A percentile compares a stretch with the other conserved stretches of the same genome.
Evolutionary conservation across 2,329 filamentous ascomycete genomes (phyloP).

Genomic region (Colletotrichum sublineola): DNA sequence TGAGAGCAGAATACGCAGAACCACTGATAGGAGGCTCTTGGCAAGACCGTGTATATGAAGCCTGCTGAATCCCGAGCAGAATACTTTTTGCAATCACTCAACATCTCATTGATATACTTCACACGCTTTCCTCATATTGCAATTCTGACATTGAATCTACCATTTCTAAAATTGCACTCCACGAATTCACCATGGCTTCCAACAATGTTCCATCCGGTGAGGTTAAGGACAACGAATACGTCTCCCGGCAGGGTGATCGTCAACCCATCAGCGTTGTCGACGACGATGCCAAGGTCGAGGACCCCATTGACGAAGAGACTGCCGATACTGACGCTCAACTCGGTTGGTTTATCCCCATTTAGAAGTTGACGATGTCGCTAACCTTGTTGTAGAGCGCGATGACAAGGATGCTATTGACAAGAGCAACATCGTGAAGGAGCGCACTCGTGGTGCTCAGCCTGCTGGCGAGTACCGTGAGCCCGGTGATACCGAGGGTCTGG

Average conservation of each 20-base stretch:
- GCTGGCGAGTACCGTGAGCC: conserved; percentile 50
- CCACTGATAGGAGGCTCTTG: too few species aligned
- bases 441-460: conserved; percentile 51
- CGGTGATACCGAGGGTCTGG: conserved; percentile 50
- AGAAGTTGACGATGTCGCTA: not conserved
- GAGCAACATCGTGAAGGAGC: conserved; percentile 53
- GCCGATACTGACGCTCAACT: conserved; percentile 54
- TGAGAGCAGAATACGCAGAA: not conserved
- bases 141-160: not conserved
- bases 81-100: fast-evolving
- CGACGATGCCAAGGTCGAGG: conserved; percentile 51
- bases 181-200: conserved; percentile 22
- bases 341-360: conserved; percentile 44
- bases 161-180: not conserved
- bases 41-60: conserved; percentile 24
- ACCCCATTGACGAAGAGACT: conserved; percentile 48
- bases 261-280: conserved; percentile 51
- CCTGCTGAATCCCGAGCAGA: not conserved
- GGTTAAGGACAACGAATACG: conserved; percentile 46
- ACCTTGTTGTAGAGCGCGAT: conserved; percentile 47
- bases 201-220: conserved; percentile 22
- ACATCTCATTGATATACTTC: too few species aligned
- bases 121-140: not conserved
- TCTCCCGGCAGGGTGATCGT: conserved; percentile 50
- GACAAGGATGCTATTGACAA: conserved; percentile 55